These are phyloP conservation scores for Pseudomassariella vexata DNA, from an alignment of 2,329 filamentous ascomycete species.

Conservation along the genomic window DNA sequence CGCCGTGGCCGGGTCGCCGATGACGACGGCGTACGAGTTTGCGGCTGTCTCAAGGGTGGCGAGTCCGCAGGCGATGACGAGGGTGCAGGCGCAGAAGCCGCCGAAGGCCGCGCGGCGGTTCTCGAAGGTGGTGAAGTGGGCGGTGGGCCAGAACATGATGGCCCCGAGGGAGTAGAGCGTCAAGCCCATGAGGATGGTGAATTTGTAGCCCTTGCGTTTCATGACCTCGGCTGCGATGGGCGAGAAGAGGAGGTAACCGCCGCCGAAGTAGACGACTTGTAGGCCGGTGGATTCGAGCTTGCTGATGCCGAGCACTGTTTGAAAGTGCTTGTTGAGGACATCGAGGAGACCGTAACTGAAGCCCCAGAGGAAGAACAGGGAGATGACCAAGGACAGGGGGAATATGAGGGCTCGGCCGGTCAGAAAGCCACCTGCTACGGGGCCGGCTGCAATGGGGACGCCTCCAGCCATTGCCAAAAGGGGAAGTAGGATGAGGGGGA, in stretches of 20 bases:
- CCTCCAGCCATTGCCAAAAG: constrained; percentile 38
- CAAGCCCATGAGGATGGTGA: constrained; percentile 42
- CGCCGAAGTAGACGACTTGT: constrained; percentile 36
- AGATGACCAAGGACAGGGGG: constrained; percentile 6
- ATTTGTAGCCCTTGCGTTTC: constrained; percentile 35
- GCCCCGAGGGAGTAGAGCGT: constrained; percentile 43
- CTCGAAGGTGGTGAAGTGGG: constrained; percentile 23
- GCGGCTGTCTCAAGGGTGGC: constrained; percentile 47
- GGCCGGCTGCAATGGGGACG: constrained; percentile 27
- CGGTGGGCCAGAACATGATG: constrained; percentile 9
- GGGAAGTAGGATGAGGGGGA: too few relatives aligned
- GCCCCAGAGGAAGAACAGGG: constrained; percentile 9
- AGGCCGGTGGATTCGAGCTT: constrained; percentile 39
- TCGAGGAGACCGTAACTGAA: constrained; percentile 8
- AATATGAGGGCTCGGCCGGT: constrained; percentile 2
- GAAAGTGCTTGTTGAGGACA: constrained; percentile 13
- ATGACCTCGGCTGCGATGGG: constrained; percentile 34
- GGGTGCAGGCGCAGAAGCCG: constrained; percentile 64
- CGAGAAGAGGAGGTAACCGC: constrained; percentile 33
- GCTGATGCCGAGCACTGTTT: constrained; percentile 37
- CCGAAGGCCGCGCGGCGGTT: constrained; percentile 57
- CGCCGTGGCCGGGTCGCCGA: constrained; percentile 46
- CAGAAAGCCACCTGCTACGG: constrained; percentile 30
- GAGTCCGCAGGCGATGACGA: constrained; percentile 29
- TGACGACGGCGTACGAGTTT: constrained; percentile 38